A percentile compares a stretch with the other conserved stretches of the same genome.
Evolutionary conservation across 1,139 yeast genomes (phyloP).

Genomic region (Suhomyces atakaporum): DNA sequence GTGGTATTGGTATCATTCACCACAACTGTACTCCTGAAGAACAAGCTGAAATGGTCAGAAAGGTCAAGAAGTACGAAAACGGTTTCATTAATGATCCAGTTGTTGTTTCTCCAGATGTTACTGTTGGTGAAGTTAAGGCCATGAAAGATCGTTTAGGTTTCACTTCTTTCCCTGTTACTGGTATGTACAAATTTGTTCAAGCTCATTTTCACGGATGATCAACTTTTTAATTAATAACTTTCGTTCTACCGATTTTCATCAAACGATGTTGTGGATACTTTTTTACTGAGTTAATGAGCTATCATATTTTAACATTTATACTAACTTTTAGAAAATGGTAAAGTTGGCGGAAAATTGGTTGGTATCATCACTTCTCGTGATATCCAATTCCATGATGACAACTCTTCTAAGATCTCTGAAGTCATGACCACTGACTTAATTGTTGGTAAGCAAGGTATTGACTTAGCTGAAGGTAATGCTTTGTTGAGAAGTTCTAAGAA

Average conservation of each 20-base stretch:
- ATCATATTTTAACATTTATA: slow-evolving; percentile 14
- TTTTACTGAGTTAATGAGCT: slow-evolving; percentile 17
- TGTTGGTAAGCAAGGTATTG: slow-evolving; percentile 81
- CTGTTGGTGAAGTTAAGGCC: slow-evolving; percentile 79
- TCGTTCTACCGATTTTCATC: slow-evolving; percentile 99
- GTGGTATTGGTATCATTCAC: slow-evolving; percentile 98
- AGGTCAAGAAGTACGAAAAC: slow-evolving; percentile 95
- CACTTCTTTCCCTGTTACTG: slow-evolving; percentile 98
- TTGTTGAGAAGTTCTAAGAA: slow-evolving; percentile 90
- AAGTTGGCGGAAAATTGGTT: slow-evolving; percentile 82
- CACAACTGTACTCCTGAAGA: slow-evolving; percentile 96
- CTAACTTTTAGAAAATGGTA: slow-evolving; percentile 69
- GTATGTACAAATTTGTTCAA: slow-evolving; percentile 61
- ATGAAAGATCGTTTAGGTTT: slow-evolving; percentile 80
- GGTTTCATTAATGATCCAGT: slow-evolving; percentile 96
- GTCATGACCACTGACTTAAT: slow-evolving; percentile 90
- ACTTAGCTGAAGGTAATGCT: slow-evolving; percentile 83
- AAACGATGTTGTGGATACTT: slow-evolving; percentile 94
- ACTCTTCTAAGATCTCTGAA: slow-evolving; percentile 59
- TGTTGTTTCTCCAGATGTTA: slow-evolving; percentile 70
- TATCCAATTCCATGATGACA: slow-evolving; percentile 88
- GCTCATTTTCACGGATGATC: slow-evolving; percentile 57
- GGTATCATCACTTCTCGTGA: slow-evolving; percentile 98
- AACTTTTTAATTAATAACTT: slow-evolving; percentile 67
- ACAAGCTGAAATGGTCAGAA: slow-evolving; percentile 97